Evolutionary conservation across 2,329 filamentous ascomycete species (phyloP), one percentile per base, ranked within the genome.

Genomic region (Capronia epimyces): DNA sequence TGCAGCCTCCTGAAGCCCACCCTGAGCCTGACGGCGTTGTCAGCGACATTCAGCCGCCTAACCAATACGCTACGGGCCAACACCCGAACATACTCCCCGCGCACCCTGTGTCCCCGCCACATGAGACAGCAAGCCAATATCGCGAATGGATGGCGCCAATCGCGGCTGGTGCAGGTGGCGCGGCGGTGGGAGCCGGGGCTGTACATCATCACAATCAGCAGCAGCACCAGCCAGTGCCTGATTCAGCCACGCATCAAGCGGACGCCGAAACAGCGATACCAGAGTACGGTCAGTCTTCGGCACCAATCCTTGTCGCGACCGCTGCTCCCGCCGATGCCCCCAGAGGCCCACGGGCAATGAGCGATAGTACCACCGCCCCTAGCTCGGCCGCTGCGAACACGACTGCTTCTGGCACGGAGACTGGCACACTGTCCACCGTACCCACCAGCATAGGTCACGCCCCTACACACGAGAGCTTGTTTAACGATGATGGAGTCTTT

Each of bases 141-240:
- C 74, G 74, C 13, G 69, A 75, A 24, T 82, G 78, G 77, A 74
- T 81, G 67, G 73, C 70, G 18, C 75, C 75, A 10, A 67, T 69
- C 25, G 71, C 71, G 37, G 72, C 69, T 24, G 58, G 50, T 15
- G 49, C 43, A 21, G 55, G 52, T 51, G 61, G 53, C 29, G 52
- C 50, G 22, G 51, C 44, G 29, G 45, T 58, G 31, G 58, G 61
- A 22, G 58, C 65, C 45, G 55, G 56, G 37, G 57, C 44, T 7
- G 47, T 55, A 29, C 50, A 56, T 40, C 47, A 53, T 20, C 57
- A 61, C 40, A 29, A 58, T 7, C 12, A 59, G n/a, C 49, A 55
- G 10, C 49, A 56, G 15, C 43, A 52, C 16, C 45, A 54, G 27
- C 47, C 46, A 24, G 24, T 34, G 27, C 22, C 43, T 34, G 56